Evolutionary conservation across 2,329 filamentous ascomycete species (phyloP).

Genomic region (Scedosporium dehoogii): DNA sequence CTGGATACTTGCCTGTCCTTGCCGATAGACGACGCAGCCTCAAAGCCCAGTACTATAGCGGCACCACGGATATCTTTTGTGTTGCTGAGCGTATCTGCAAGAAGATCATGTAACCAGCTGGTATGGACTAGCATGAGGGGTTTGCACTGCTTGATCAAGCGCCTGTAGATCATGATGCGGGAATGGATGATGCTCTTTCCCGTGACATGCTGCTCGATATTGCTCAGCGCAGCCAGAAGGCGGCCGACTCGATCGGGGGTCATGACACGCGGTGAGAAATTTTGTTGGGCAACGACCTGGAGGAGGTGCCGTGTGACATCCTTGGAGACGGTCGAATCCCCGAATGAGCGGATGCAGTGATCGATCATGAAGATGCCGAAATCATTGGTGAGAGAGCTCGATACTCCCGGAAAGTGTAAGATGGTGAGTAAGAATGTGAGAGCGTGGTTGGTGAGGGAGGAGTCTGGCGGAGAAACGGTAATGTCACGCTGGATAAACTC

Average conservation of each 20-base stretch:
- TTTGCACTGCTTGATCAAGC: constrained; percentile 62
- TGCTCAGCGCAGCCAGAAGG: constrained; percentile 60
- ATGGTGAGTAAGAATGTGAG: constrained; percentile 70
- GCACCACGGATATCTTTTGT: constrained; percentile 66
- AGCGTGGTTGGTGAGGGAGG: constrained; percentile 65
- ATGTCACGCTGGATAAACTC: constrained; percentile 82
- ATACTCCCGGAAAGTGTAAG: constrained; percentile 62
- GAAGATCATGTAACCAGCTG: constrained; percentile 74
- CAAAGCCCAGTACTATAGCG: constrained; percentile 64
- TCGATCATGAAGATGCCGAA: constrained; percentile 76
- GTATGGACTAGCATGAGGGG: constrained; percentile 59
- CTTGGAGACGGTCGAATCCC: constrained; percentile 61
- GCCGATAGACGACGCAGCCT: constrained; percentile 60
- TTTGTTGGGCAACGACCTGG: constrained; percentile 70
- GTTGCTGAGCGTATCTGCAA: constrained; percentile 71
- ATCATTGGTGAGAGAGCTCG: constrained; percentile 61
- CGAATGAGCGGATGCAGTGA: constrained; percentile 63
- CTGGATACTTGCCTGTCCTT: constrained; percentile 58
- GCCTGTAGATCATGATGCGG: constrained; percentile 69
- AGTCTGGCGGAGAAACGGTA: constrained; percentile 47
- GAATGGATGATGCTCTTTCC: constrained; percentile 75
- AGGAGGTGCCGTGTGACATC: constrained; percentile 70
- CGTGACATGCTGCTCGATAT: constrained; percentile 61
- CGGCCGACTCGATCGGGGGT: constrained; percentile 59
- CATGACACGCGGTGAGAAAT: constrained; percentile 66